These are phyloP conservation scores for Holtermanniella nyarrowii DNA, from an alignment of 768 basidiomycete genomes.

Conservation along the genomic window DNA sequence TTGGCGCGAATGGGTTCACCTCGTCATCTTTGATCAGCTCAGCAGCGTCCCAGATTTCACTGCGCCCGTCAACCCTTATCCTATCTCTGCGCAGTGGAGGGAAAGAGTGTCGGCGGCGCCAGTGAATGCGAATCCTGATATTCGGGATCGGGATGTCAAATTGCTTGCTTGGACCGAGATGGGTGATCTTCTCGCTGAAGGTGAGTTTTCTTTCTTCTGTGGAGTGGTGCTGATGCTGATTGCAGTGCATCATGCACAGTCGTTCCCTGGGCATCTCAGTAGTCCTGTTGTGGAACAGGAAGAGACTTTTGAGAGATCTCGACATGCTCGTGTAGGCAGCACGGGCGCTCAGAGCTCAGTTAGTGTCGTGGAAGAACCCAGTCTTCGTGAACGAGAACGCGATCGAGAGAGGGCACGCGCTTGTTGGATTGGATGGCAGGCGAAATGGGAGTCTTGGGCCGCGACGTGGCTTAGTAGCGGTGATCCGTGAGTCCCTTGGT, in stretches of 20 bases:
- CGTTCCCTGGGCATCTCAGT: neutral
- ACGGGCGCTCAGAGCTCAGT: neutral
- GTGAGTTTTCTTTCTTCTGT: constrained; percentile 9
- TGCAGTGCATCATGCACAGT: constrained; percentile 9
- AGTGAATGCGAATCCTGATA: constrained; percentile 12
- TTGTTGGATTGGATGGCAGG: neutral
- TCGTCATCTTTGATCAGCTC: constrained; percentile 32
- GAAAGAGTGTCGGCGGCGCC: constrained; percentile 11
- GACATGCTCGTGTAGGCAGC: neutral
- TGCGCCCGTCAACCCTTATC: constrained; percentile 16
- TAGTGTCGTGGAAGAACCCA: neutral
- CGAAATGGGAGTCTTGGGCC: neutral
- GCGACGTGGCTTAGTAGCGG: neutral
- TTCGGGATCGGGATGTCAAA: constrained; percentile 34
- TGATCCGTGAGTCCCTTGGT: neutral
- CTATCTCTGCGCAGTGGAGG: constrained; percentile 17
- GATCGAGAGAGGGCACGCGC: neutral
- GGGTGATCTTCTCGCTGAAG: constrained; percentile 29
- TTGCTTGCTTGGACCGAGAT: constrained; percentile 38
- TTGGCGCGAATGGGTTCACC: constrained; percentile 36
- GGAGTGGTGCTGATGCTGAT: neutral
- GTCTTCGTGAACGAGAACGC: neutral
- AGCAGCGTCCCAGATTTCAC: constrained; percentile 20
- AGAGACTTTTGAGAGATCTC: neutral
- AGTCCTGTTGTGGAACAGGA: neutral